Conservation (phyloP, 148 eudicot species). For the Cornus kousa region DNA sequence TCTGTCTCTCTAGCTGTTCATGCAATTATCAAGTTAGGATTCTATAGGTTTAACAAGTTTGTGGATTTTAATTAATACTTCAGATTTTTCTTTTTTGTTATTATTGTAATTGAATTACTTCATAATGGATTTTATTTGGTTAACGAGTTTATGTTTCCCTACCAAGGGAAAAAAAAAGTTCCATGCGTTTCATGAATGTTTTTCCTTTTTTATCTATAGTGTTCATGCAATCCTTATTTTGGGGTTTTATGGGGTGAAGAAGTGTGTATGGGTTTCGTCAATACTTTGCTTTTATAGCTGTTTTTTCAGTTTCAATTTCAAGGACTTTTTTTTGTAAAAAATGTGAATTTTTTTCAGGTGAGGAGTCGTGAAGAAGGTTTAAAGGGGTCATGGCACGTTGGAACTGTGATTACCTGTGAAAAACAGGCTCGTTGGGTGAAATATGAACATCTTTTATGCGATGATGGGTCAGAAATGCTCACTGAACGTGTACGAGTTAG, state of each 20-base stretch:
- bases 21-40: not conserved
- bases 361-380: conserved; percentile 77
- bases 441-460: conserved; percentile 50
- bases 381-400: conserved; percentile 83
- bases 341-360: conserved; percentile 39
- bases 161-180: too few species aligned
- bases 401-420: conserved; percentile 27
- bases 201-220: not conserved
- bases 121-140: not conserved
- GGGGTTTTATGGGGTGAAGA: not conserved
- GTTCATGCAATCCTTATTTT: not conserved
- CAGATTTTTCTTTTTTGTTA: too few species aligned
- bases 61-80: not conserved
- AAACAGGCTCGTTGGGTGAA: conserved; percentile 30
- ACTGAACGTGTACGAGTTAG: conserved; percentile 42
- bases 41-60: too few species aligned
- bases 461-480: conserved; percentile 28
- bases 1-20: not conserved
- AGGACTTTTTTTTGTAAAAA: not conserved
- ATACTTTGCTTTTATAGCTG: not conserved
- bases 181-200: not conserved
- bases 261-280: not conserved
- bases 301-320: not conserved
- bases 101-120: too few species aligned
- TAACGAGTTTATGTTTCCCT: not conserved